Percentiles rank a stretch among this genome's conserved stretches.
These are phyloP conservation scores for Meredithiella fracta DNA, from an alignment of 2,329 filamentous ascomycete genomes.

Conservation along the genomic window DNA sequence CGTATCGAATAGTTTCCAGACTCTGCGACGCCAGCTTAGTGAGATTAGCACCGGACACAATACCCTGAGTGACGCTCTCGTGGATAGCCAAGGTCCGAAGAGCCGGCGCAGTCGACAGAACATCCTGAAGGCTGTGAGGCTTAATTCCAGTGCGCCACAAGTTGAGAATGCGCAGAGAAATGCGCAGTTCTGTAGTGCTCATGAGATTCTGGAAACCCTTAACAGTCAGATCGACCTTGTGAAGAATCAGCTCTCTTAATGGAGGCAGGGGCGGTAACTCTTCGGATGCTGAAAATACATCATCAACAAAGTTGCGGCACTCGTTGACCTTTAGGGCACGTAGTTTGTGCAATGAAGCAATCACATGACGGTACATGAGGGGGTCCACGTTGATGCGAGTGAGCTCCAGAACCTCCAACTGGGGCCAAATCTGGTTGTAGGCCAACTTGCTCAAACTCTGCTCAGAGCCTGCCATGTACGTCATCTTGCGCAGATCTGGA, in stretches of 20 bases:
- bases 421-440: constrained; percentile 47
- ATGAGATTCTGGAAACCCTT: constrained; percentile 56
- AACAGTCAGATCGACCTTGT: constrained; percentile 56
- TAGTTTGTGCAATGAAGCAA: constrained; percentile 50
- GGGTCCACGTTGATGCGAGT: constrained; percentile 53
- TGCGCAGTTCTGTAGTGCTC: constrained; percentile 39
- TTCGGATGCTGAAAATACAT: constrained; percentile 51
- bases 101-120: constrained; percentile 40
- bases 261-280: constrained; percentile 57
- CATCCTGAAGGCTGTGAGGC: constrained; percentile 40
- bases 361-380: constrained; percentile 49
- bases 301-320: constrained; percentile 55
- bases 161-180: constrained; percentile 48
- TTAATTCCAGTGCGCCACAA: constrained; percentile 57
- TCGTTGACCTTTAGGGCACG: constrained; percentile 60
- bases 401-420: constrained; percentile 58
- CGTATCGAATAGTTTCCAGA: constrained; percentile 61
- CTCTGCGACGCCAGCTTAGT: constrained; percentile 52
- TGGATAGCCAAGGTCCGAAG: constrained; percentile 42
- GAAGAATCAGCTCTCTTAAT: constrained; percentile 55
- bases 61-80: constrained; percentile 31
- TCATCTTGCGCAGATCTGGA: constrained; percentile 75
- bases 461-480: constrained; percentile 64
- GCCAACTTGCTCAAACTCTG: constrained; percentile 55
- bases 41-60: constrained; percentile 30